phyloP scores from a whole-genome alignment of 1,284 basidiomycete genomes.

The Ganoderma lucidum region DNA sequence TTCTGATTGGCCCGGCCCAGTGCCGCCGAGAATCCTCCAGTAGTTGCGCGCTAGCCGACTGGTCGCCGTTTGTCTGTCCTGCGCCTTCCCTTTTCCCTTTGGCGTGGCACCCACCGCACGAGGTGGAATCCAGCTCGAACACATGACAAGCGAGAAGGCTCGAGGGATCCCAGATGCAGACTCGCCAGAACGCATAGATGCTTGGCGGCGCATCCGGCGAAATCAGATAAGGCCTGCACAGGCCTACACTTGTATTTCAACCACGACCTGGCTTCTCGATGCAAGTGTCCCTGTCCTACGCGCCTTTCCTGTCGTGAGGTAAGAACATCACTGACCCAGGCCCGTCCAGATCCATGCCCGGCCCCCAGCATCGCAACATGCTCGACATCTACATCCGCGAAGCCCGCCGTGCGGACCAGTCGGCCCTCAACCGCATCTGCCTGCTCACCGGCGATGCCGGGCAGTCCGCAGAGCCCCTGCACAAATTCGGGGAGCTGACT shows the following conservation, averaged over 20 bases:
- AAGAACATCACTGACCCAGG: slow-evolving; percentile 1
- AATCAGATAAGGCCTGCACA: slow-evolving; percentile 13
- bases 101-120: not conserved
- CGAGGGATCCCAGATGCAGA: not conserved
- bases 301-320: not conserved
- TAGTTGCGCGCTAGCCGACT: not conserved
- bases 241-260: not conserved
- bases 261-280: slow-evolving; percentile 5
- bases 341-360: slow-evolving; percentile 9
- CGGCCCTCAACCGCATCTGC: slow-evolving; percentile 71
- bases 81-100: not conserved
- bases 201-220: not conserved
- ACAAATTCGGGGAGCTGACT: slow-evolving; percentile 67
- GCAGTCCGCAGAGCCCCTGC: slow-evolving; percentile 64
- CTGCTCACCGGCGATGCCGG: slow-evolving; percentile 78
- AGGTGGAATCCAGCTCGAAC: not conserved
- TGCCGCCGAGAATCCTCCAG: slow-evolving; percentile 17
- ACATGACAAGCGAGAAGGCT: not conserved
- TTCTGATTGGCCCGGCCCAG: slow-evolving; percentile 17
- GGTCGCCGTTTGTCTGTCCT: not conserved
- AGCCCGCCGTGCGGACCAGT: slow-evolving; percentile 60
- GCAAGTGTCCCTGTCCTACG: slow-evolving; percentile 2
- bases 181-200: not conserved
- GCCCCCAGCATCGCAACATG: not conserved
- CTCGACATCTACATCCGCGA: slow-evolving; percentile 54